These are phyloP conservation scores for Wallacemonas sp. DNA, from an alignment of 208 protist species.

Conservation along the genomic window DNA sequence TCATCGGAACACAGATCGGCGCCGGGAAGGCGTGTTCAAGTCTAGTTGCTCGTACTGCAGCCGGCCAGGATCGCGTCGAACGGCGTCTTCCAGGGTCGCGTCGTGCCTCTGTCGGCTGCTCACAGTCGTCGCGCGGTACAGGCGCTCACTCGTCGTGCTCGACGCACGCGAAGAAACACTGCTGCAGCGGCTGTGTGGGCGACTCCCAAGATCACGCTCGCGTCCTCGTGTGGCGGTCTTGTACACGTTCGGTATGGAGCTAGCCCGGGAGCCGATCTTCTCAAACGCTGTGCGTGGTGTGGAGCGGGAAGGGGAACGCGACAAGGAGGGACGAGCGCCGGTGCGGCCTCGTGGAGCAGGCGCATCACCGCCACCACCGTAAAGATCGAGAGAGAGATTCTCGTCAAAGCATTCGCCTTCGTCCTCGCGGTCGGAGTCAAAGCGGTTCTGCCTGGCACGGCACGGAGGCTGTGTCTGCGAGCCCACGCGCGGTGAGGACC, in stretches of 20 bases:
- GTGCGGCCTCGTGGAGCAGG: slow-evolving; percentile 55
- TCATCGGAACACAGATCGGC: slow-evolving; percentile 55
- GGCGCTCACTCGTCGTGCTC: slow-evolving; percentile 44
- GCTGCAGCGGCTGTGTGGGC: slow-evolving; percentile 8
- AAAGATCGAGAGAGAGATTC: neutral
- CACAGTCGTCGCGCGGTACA: slow-evolving; percentile 69
- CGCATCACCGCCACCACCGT: slow-evolving; percentile 39
- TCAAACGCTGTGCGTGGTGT: neutral
- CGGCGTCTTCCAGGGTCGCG: neutral
- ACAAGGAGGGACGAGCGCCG: slow-evolving; percentile 31
- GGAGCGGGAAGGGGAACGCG: neutral
- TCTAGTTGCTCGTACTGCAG: slow-evolving; percentile 6
- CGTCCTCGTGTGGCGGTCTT: slow-evolving; percentile 3
- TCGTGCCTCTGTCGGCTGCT: slow-evolving; percentile 50
- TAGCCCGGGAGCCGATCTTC: neutral
- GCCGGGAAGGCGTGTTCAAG: slow-evolving; percentile 11
- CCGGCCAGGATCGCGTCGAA: slow-evolving; percentile 2
- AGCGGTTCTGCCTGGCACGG: too few species aligned
- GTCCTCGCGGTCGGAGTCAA: slow-evolving; percentile 3
- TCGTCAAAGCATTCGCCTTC: neutral
- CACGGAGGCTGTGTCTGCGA: neutral
- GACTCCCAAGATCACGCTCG: neutral
- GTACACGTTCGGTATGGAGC: slow-evolving; percentile 5
- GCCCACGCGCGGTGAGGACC: neutral
- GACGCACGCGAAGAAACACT: slow-evolving; percentile 26